phyloP scores from a whole-genome alignment of 805 yeast species.

The Saturnispora dispora region DNA sequence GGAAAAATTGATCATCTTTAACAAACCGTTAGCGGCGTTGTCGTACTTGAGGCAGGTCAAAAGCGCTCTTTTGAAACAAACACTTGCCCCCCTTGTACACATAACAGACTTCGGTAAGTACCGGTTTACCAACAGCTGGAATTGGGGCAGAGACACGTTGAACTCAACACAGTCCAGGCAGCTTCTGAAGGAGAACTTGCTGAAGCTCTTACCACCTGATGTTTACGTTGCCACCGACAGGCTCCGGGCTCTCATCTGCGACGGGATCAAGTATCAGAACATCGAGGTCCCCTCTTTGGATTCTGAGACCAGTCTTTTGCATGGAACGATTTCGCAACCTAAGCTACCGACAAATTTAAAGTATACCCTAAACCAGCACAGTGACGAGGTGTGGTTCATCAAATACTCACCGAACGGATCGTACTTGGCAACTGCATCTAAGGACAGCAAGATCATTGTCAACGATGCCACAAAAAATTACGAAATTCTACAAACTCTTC shows the following conservation, averaged over 20 bases:
- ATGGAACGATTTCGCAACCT: neutral
- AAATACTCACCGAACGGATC: conserved; percentile 72
- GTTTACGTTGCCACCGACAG: conserved; percentile 40
- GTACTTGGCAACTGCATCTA: conserved; percentile 67
- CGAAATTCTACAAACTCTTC: conserved; percentile 29
- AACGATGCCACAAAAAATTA: conserved; percentile 52
- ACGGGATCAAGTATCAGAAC: conserved; percentile 42
- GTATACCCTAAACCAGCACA: conserved; percentile 42
- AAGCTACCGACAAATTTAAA: conserved; percentile 37
- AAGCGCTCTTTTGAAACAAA: neutral
- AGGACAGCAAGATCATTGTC: conserved; percentile 53
- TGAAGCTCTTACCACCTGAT: conserved; percentile 40
- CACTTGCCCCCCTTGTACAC: conserved; percentile 1
- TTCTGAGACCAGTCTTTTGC: conserved; percentile 14
- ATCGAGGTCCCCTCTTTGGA: conserved; percentile 17
- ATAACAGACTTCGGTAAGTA: neutral
- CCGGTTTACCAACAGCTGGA: conserved; percentile 1
- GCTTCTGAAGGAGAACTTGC: conserved; percentile 33
- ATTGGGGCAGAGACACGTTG: conserved; percentile 1
- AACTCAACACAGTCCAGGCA: conserved; percentile 27
- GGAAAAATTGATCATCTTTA: conserved; percentile 2
- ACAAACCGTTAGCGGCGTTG: conserved; percentile 1
- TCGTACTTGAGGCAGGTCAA: neutral
- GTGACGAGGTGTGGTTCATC: conserved; percentile 77
- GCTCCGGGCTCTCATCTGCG: conserved; percentile 39